Base-by-base conservation (phyloP, 1,139 yeast genomes). In the Meyerozyma sp. region DNA sequence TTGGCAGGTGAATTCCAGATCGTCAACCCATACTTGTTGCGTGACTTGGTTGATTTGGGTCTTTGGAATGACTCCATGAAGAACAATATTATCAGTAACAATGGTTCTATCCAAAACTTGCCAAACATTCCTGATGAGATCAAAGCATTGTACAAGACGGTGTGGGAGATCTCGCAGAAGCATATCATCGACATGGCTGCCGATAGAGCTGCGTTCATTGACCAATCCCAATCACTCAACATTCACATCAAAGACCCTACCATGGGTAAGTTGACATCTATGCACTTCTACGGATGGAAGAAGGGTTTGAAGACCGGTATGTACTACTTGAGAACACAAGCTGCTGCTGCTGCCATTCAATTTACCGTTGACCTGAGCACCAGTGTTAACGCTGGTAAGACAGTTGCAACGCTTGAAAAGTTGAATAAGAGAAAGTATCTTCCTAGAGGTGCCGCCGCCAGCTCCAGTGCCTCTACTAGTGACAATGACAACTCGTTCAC, bases 281-380 rank as follows among this genome's bases (percentile, higher is more conserved):
- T 91, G 94, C 98, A 93, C 66, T 93, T 93, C 71, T 89, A 91
- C 63, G 96, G 96, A 39, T 93, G 98, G 98, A 84, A 84, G 66
- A 86, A 84, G 72, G 98, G 98, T 39, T 77, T 93, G 61, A 93
- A 93, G 76, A 93, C 98, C 5, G 98, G 98, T 49, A 91, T 93
- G 96, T 93, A 93, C 74, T 93, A 93, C 67, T 72, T 93, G 62
- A 80, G 98, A 62, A 91, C 98, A 5, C 94, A 86, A 71, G 96
- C 97, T 30, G 97, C 98, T 3, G 77, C 96, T 26, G 83, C 93
- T 42, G 96, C 98, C 28, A 91, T 91, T 54, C 95, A 90, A 68
- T 91, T 89, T 61, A 91, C 97, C 8, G 81, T 91, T 40, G 95
- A 87, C 37, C 25, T 20, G 37, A 34, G 26, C 26, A 34, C 37